Base-by-base conservation (phyloP, 805 yeast genomes). In the Yarrowia phangngaensis region DNA sequence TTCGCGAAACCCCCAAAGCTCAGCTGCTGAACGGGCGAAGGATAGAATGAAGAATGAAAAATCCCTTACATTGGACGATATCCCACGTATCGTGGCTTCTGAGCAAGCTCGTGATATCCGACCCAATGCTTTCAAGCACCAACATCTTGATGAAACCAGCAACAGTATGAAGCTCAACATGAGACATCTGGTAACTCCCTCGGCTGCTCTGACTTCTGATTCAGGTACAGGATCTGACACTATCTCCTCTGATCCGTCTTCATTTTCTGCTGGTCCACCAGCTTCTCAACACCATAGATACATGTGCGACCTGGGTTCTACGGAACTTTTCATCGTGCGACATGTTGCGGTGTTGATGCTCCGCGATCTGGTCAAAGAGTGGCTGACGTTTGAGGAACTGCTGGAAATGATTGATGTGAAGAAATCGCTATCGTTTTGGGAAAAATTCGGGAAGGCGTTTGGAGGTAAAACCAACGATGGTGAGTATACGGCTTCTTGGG, bases 81-180 rank as follows among this genome's bases (percentile, higher is more conserved):
- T 92, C 58, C 95, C 97, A 6, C 74, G 97, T 55, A 90, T 92
- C 60, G 97, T 92, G 6, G 95, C 97, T 2, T 90, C 95, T 8
- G 97, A 92, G 59, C 96, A 90, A 64, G 95, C 97, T 0, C 72
- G 96, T 54, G 95, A 86, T 53, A 82, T 84, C 60, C 74, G 95
- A 51, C 96, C 97, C 2, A 88, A 88, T 64, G 95, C 96, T 0
- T 89, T 83, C 66, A 80, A 83, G 52, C 94, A 84, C 64, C 89
- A 84, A 60, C 48, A 41, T 27, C 32, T 38, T 6, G 45, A 32
- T 15, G 45, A 38, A 28, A 13, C n/a, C n/a, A n/a, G n/a, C n/a
- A n/a, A n/a, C n/a, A n/a, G n/a, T n/a, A n/a, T n/a, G n/a, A n/a
- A n/a, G n/a, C n/a, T n/a, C n/a, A n/a, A 14, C 32, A 27, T 38